Evolutionary conservation across 2,329 filamentous ascomycete genomes (phyloP).

Genomic region (Alternaria metachromatica): DNA sequence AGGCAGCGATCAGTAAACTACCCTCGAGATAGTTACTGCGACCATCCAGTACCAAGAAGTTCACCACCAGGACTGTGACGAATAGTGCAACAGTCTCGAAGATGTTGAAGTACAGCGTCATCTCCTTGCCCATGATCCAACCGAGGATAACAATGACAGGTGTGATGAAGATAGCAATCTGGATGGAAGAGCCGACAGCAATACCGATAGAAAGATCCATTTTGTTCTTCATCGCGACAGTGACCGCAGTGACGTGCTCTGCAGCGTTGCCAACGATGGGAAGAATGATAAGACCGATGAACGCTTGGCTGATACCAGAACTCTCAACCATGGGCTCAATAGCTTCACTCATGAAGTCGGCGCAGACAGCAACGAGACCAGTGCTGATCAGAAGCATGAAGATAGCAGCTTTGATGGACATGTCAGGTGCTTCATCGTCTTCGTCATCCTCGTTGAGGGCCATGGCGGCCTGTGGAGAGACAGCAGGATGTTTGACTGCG

Average conservation of each 20-base stretch:
- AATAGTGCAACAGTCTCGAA: conserved; percentile 76
- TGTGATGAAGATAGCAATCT: conserved; percentile 79
- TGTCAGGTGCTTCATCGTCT: conserved; percentile 47
- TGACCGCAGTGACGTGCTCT: conserved; percentile 81
- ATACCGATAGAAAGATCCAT: conserved; percentile 85
- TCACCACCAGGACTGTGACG: conserved; percentile 81
- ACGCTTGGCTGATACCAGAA: conserved; percentile 71
- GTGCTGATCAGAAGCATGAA: conserved; percentile 63
- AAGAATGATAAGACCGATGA: conserved; percentile 79
- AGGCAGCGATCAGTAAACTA: conserved; percentile 75
- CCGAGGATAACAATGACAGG: conserved; percentile 78
- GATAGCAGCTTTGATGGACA: conserved; percentile 65
- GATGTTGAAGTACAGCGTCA: conserved; percentile 68
- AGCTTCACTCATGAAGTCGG: conserved; percentile 76
- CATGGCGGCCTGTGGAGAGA: conserved; percentile 28
- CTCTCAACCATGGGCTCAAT: conserved; percentile 71
- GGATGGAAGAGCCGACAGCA: conserved; percentile 79
- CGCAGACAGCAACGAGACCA: conserved; percentile 65
- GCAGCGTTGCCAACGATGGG: conserved; percentile 86
- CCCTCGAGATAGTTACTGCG: conserved; percentile 85
- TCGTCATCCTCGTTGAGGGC: conserved; percentile 28
- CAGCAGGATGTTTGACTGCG: conserved; percentile 25
- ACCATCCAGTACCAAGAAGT: conserved; percentile 84
- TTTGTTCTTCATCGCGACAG: conserved; percentile 82
- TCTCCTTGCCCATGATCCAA: conserved; percentile 77